phyloP scores from a whole-genome alignment of 495 filamentous ascomycete genomes.

The Aspergillus indologenus region DNA sequence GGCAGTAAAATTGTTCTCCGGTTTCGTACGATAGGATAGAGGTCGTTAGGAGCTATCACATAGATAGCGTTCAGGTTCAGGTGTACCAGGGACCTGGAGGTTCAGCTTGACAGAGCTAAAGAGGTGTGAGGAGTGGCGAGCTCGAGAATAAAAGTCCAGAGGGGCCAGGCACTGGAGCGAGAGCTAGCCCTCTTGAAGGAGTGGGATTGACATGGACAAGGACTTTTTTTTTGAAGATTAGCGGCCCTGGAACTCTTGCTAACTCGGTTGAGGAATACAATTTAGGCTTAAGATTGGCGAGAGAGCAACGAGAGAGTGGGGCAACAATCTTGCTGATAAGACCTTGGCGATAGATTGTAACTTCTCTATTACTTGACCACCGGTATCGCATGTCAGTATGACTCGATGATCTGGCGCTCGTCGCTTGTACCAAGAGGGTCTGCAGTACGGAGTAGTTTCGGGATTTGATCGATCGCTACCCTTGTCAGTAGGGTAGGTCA shows the following conservation, averaged over 20 bases:
- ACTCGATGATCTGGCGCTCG: not conserved
- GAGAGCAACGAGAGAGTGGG: not conserved
- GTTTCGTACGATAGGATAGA: not conserved
- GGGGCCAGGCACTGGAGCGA: not conserved
- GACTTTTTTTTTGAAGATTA: not conserved
- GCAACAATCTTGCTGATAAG: conserved; percentile 2
- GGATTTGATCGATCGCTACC: not conserved
- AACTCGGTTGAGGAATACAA: not conserved
- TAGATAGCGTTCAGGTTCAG: not conserved
- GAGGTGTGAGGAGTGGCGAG: not conserved
- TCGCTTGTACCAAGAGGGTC: not conserved
- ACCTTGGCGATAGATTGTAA: not conserved
- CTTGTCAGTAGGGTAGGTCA: not conserved
- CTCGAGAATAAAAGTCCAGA: not conserved
- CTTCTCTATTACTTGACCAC: not conserved
- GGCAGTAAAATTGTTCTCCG: not conserved
- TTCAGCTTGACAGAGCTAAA: not conserved
- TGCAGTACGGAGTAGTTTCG: not conserved
- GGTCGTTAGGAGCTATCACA: not conserved
- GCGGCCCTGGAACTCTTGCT: not conserved
- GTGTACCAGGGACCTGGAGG: not conserved
- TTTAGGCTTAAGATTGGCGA: conserved; percentile 3
- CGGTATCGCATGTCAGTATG: not conserved
- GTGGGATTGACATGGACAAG: not conserved
- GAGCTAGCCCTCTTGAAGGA: not conserved